Percentiles rank a stretch among this genome's conserved stretches.
phyloP scores from a whole-genome alignment of 148 eudicot genomes.

The Heliamphora exappendiculata region DNA sequence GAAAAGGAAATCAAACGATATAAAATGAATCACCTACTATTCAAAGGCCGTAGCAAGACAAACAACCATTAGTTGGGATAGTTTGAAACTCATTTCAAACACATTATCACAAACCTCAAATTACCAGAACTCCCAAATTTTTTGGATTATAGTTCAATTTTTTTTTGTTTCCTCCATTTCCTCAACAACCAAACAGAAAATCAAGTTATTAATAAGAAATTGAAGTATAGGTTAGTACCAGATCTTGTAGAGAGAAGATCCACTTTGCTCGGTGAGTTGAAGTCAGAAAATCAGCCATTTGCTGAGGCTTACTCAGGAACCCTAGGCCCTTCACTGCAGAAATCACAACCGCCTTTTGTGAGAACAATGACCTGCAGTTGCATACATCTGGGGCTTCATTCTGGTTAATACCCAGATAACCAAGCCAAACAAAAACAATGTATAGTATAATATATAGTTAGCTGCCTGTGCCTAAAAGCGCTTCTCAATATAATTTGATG shows the following conservation, averaged over 20 bases:
- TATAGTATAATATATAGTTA: too few relatives aligned
- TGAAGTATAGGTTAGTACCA: constrained; percentile 27
- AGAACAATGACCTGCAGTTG: too few relatives aligned
- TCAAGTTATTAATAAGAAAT: neutral
- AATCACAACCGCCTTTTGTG: too few relatives aligned
- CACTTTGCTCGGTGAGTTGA: constrained; percentile 89
- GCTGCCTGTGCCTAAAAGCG: too few relatives aligned
- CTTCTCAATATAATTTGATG: too few relatives aligned
- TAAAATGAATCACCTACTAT: neutral
- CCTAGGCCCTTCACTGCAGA: too few relatives aligned
- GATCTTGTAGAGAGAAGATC: constrained; percentile 75
- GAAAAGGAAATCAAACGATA: neutral
- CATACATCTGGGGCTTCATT: too few relatives aligned
- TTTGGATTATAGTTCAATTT: too few relatives aligned
- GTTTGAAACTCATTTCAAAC: neutral
- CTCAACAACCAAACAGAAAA: neutral
- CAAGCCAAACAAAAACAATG: too few relatives aligned
- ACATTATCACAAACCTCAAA: neutral
- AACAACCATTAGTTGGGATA: neutral
- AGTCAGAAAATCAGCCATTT: constrained; percentile 88
- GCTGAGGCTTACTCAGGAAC: too few relatives aligned
- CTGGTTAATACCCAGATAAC: too few relatives aligned
- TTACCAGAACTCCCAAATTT: neutral
- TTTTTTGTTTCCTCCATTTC: neutral
- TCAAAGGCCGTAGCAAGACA: neutral